phyloP scores from a whole-genome alignment of 208 protist genomes.

The Acanthamoeba sp. region DNA sequence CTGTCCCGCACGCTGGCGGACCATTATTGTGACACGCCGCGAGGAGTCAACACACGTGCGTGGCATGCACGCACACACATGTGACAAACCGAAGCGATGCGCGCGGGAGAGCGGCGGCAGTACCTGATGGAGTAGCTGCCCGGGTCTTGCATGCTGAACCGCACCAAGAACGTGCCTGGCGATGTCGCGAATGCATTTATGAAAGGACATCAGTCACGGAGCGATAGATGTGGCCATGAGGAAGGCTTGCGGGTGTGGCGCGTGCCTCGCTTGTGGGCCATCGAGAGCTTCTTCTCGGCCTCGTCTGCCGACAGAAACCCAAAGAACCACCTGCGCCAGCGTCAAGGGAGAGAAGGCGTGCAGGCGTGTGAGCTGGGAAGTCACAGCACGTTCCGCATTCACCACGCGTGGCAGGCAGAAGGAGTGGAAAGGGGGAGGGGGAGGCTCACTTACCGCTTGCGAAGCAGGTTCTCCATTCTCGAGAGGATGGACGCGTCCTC shows the following conservation, averaged over 20 bases:
- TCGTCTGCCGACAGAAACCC: slow-evolving; percentile 52
- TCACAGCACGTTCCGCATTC: too few relatives aligned
- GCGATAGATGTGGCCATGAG: too few relatives aligned
- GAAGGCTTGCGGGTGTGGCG: not conserved
- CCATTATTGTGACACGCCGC: too few relatives aligned
- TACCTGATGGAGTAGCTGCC: slow-evolving; percentile 73
- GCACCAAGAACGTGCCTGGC: slow-evolving; percentile 26
- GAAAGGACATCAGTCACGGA: too few relatives aligned
- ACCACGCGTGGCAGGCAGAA: too few relatives aligned
- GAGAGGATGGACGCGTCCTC: slow-evolving; percentile 46
- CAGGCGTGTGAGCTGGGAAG: not conserved
- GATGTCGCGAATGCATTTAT: not conserved
- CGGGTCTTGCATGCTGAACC: slow-evolving; percentile 64
- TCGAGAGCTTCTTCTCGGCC: slow-evolving; percentile 49
- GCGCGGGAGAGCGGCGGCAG: too few relatives aligned
- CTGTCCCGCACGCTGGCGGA: slow-evolving; percentile 28
- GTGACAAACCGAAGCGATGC: too few relatives aligned
- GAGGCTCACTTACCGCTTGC: slow-evolving; percentile 19
- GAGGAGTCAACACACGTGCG: too few relatives aligned
- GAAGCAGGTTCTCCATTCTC: slow-evolving; percentile 37
- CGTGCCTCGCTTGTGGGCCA: slow-evolving; percentile 22
- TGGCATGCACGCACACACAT: not conserved
- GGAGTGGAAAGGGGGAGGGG: not conserved
- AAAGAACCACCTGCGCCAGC: slow-evolving; percentile 61
- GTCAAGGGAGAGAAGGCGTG: not conserved